Evolutionary conservation across 306 rosid genomes (phyloP), one percentile per base, ranked within the genome.

Genomic region (Crataegus laevigata): DNA sequence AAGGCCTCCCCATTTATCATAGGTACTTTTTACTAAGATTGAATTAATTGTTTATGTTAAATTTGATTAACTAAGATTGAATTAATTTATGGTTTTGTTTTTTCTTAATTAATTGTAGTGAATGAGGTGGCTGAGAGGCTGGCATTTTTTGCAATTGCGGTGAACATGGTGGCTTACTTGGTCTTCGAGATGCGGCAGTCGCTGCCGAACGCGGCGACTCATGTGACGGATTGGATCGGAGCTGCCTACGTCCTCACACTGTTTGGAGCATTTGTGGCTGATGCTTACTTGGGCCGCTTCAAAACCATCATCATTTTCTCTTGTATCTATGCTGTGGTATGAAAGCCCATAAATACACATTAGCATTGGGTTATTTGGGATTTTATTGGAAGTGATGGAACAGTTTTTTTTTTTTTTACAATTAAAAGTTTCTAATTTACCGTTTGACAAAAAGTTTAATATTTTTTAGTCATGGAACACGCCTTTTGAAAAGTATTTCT

Each of bases 251-350:
- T 79, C 12, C 83, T 89, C n/a, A 81, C 90, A 0, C 66, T 89
- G 3, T 11, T 86, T 2, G 93, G 93, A 79, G 93, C 93, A 0
- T 89, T 86, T 55, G 2, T 89, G 2, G 90, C 93, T 0, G 90
- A 89, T 58, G 84, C 93, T 80, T 88, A 82, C 32, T 68, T 88
- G 71, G 90, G 93, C 67, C 90, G 90, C 73, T 88, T 86, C 84
- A 84, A 74, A 66, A 86, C 90, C 77, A 86, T 88, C 66, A 17
- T 86, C 61, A 7, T 80, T 45, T 88, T 88, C 84, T 86, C 89
- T 40, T 22, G 73, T 73, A 51, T 86, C 65, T 82, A 89, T n/a
- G 77, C 87, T 0, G 18, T 73, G 75, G 88, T 81, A 64, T 13
- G 8, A 62, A 52, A 34, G 15, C 6, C 3, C n/a, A 12, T 57